These are phyloP conservation scores for Globisporangium acanthophoron DNA, from an alignment of 352 stramenopile species.

Conservation along the genomic window DNA sequence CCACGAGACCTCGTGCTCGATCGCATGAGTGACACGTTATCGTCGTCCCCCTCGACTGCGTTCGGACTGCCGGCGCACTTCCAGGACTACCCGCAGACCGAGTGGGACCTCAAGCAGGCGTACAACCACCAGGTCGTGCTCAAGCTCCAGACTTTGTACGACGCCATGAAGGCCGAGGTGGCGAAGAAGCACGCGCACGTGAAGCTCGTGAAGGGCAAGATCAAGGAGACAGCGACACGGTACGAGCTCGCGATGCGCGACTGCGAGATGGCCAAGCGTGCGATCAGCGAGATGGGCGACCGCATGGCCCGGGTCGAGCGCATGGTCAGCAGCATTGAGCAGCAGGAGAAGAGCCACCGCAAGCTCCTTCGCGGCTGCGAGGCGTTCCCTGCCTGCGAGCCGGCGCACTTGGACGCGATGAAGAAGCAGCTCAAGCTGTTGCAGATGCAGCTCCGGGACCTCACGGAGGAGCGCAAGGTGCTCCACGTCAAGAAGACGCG, in stretches of 20 bases:
- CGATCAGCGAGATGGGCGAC: conserved; percentile 65
- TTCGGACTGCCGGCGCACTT: conserved; percentile 67
- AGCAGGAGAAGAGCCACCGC: conserved; percentile 64
- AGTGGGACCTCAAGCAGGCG: conserved; percentile 72
- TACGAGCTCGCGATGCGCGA: conserved; percentile 71
- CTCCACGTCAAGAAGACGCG: conserved; percentile 57
- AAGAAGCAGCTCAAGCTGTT: conserved; percentile 71
- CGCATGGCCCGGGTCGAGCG: conserved; percentile 65
- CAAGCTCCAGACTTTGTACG: conserved; percentile 70
- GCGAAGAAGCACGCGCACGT: conserved; percentile 59
- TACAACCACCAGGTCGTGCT: conserved; percentile 77
- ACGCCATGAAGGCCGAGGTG: conserved; percentile 54
- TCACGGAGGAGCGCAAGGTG: conserved; percentile 62
- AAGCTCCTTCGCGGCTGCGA: conserved; percentile 67
- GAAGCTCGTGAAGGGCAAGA: conserved; percentile 52
- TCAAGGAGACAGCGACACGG: conserved; percentile 46
- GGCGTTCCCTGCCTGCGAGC: conserved; percentile 50
- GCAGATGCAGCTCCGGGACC: conserved; percentile 66
- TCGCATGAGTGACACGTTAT: conserved; percentile 15
- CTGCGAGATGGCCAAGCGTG: conserved; percentile 71
- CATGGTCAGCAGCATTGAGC: conserved; percentile 54
- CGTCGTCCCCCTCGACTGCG: conserved; percentile 25
- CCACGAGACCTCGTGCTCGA: conserved; percentile 21
- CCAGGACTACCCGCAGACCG: conserved; percentile 73
- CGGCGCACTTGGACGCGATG: conserved; percentile 47